phyloP scores from a whole-genome alignment of 2,329 filamentous ascomycete species.

The Trichoderma sp. region DNA sequence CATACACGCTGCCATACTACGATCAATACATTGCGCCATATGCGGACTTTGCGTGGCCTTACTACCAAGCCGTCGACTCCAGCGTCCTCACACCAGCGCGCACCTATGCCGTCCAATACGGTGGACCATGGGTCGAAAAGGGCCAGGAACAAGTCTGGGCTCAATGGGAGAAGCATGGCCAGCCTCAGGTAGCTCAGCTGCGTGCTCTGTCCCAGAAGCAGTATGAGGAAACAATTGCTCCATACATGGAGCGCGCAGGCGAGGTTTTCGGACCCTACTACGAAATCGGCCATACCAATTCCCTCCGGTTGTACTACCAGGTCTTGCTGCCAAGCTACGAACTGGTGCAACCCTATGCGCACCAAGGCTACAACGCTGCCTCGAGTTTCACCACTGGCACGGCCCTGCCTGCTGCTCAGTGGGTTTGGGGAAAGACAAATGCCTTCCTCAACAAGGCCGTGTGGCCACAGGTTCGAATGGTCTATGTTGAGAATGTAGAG shows the following conservation, averaged over 20 bases:
- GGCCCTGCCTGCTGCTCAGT: conserved; percentile 68
- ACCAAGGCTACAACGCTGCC: conserved; percentile 64
- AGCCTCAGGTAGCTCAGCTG: conserved; percentile 69
- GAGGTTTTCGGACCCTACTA: conserved; percentile 69
- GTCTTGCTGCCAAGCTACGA: conserved; percentile 74
- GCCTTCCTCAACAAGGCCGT: conserved; percentile 72
- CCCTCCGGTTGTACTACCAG: conserved; percentile 67
- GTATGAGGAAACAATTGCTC: conserved; percentile 70
- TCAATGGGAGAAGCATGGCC: conserved; percentile 76
- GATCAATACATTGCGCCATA: conserved; percentile 80
- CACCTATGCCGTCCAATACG: conserved; percentile 68
- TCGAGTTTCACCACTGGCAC: conserved; percentile 67
- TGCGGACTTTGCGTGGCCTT: conserved; percentile 72
- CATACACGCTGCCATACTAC: conserved; percentile 83
- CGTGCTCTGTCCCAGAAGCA: conserved; percentile 59
- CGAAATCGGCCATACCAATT: conserved; percentile 59
- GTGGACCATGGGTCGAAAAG: conserved; percentile 67
- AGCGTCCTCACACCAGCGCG: conserved; percentile 67
- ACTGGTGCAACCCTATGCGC: conserved; percentile 69
- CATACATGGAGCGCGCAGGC: conserved; percentile 65
- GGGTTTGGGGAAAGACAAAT: conserved; percentile 66
- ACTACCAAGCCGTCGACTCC: conserved; percentile 63
- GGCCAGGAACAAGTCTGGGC: conserved; percentile 63
- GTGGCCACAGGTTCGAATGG: conserved; percentile 74
- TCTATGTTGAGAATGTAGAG: conserved; percentile 91